Evolutionary conservation across 345 rosid genomes (phyloP), one percentile per base, ranked within the genome.

Genomic region (Dovyalis caffra): DNA sequence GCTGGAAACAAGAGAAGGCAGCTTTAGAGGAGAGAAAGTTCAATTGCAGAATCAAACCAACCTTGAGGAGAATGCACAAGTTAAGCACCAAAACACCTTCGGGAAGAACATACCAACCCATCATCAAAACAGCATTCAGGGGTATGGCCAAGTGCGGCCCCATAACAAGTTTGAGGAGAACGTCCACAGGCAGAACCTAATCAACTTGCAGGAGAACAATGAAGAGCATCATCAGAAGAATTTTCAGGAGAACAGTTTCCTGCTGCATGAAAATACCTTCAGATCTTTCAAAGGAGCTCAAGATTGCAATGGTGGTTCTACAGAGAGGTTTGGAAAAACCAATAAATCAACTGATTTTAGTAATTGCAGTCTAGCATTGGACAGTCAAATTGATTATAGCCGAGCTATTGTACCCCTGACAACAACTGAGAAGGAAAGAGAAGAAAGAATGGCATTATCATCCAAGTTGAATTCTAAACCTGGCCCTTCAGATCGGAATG

Each of bases 61-160:
- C 63, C 10, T 32, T 26, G 26, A 65, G 23, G 76, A 66, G 76
- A 77, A 64, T 38, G 61, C 67, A 16, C 20, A 68, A 49, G 64
- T 18, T 64, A 76, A 64, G 26, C 3, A 35, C 68, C 80, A 62
- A 57, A 35, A 80, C 40, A 15, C 25, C 34, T 77, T 60, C 35
- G 72, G 56, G 53, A 75, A 68, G 78, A 82, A 71, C 63, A 56
- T 53, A 20, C 79, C 68, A 71, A 21, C 53, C 47, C 77, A 73
- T 65, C 63, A 61, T 38, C 75, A 29, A 8, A 82, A 63, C 66
- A 74, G 40, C 53, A 29, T 58, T 5, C 77, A 73, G 77, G 79
- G 79, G 70, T 25, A 43, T 53, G 66, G 75, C 49, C 62, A 47
- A 64, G 57, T 6, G 63, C 80, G 76, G 63, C 67, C 56, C 31